Base-by-base conservation (phyloP, 805 yeast genomes). In the Lipomyces yamadae region DNA sequence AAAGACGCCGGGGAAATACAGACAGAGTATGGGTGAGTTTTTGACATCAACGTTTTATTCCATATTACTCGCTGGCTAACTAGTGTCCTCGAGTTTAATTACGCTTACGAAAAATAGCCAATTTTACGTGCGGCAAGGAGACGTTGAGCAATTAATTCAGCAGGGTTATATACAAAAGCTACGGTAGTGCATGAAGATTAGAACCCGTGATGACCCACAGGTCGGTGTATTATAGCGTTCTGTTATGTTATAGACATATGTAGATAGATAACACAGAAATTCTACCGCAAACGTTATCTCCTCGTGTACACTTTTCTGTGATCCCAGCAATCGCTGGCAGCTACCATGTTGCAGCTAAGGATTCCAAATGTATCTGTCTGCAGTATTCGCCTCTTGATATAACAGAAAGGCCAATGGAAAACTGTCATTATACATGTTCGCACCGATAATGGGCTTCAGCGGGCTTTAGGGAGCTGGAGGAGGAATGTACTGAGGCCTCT, bases 1-100 rank as follows among this genome's bases (percentile, higher is more conserved):
- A 90, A 90, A 76, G 96, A 94, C 74, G 98, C 97, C 0, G 99
- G 99, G 1, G 98, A 95, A 75, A 92, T 94, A 45, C 97, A 93
- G 75, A 95, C 99, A 0, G 99, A 94, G 76, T 94, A 94, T 73
- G 99, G 98, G 76, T 74, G 61, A 32, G 76, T 61, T 35, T 3
- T 11, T 29, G 13, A n/a, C 5, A 29, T 24, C 15, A 24, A 33
- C 24, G 34, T 18, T 45, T 10, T 29, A 32, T 56, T 39, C 34
- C 35, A 60, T 65, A 58, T 29, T 34, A 29, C 48, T 13, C 39
- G 24, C 11, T 13, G 32, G 35, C 62, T 69, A 48, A 54, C 64
- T 8, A 42, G 33, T 30, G 11, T 56, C n/a, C 13, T 60, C 74
- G 81, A 30, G 97, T 24, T 42, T 92, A 2, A 92, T 95, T 79